phyloP scores from a whole-genome alignment of 768 basidiomycete species.

The Leccinum sublutescens region DNA sequence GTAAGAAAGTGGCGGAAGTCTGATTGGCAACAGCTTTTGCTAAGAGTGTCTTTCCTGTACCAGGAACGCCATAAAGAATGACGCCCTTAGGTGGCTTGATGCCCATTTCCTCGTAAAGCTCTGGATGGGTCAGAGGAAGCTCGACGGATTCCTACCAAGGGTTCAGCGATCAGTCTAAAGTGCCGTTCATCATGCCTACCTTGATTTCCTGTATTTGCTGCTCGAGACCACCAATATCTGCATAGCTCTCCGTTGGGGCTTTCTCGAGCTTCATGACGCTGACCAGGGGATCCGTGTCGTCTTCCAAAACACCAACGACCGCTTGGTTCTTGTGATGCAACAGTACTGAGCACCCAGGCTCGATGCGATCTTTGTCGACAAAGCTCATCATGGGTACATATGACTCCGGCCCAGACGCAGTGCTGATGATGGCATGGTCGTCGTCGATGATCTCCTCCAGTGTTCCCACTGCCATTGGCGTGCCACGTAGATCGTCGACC shows the following conservation, averaged over 20 bases:
- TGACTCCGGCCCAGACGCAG: conserved; percentile 91
- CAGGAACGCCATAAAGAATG: conserved; percentile 97
- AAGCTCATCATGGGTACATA: conserved; percentile 98
- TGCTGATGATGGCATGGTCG: conserved; percentile 98
- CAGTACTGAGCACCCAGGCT: conserved; percentile 93
- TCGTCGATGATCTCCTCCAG: conserved; percentile 98
- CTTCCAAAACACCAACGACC: conserved; percentile 92
- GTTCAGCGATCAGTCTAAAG: neutral
- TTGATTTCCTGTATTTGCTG: conserved; percentile 99
- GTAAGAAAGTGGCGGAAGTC: conserved; percentile 96
- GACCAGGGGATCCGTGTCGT: conserved; percentile 94
- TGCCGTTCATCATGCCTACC: conserved; percentile 39
- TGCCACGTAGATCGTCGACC: conserved; percentile 92
- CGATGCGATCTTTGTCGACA: conserved; percentile 96
- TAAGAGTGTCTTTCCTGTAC: conserved; percentile 96
- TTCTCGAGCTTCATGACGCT: conserved; percentile 99
- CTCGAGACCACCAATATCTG: conserved; percentile 96
- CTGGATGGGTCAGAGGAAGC: conserved; percentile 94
- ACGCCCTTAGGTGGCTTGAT: conserved; percentile 99
- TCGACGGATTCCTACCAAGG: conserved; percentile 87
- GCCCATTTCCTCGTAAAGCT: conserved; percentile 99
- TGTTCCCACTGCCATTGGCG: conserved; percentile 97
- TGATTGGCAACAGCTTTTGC: conserved; percentile 98
- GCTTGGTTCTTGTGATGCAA: conserved; percentile 95
- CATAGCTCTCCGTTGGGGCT: conserved; percentile 97